A percentile compares a stretch with the other conserved stretches of the same genome.
Evolutionary conservation across 2,329 filamentous ascomycete genomes (phyloP).

Genomic region (Hirsutella minnesotensis): DNA sequence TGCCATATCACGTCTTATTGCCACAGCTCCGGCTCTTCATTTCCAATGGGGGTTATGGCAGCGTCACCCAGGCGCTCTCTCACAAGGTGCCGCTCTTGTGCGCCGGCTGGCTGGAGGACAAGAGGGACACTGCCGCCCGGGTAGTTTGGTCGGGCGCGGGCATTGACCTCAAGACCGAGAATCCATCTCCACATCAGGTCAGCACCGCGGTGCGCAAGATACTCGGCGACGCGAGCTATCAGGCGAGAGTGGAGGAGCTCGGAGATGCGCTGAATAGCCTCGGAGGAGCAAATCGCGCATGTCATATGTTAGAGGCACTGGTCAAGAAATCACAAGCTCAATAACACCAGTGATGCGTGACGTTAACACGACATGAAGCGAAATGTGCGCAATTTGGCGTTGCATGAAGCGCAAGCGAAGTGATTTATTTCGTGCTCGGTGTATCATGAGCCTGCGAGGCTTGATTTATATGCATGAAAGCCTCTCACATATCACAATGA

Average conservation of each 20-base stretch:
- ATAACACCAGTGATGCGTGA: background rate
- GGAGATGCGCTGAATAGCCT: constrained; percentile 16
- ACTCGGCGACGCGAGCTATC: constrained; percentile 12
- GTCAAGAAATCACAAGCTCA: background rate
- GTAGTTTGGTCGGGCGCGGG: constrained; percentile 19
- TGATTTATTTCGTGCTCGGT: too few relatives aligned
- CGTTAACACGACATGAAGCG: too few relatives aligned
- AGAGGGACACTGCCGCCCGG: constrained; percentile 23
- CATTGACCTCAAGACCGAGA: constrained; percentile 24
- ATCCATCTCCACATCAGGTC: constrained; percentile 14
- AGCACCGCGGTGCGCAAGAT: constrained; percentile 13
- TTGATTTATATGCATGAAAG: too few relatives aligned
- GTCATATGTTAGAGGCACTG: constrained; percentile 17
- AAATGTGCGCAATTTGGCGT: too few relatives aligned
- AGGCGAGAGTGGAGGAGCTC: constrained; percentile 9
- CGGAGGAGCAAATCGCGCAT: constrained; percentile 14
- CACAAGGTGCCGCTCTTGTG: constrained; percentile 23
- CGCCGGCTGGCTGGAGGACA: constrained; percentile 24
- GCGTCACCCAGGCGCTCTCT: constrained; percentile 22
- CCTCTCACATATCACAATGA: too few relatives aligned
- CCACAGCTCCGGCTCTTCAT: constrained; percentile 20
- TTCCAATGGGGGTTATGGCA: constrained; percentile 25
- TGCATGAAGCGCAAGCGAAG: too few relatives aligned
- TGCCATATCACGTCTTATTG: constrained; percentile 23
- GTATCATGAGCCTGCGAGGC: too few relatives aligned